Percentiles rank a stretch among this genome's conserved stretches.
Evolutionary conservation across 495 filamentous ascomycete genomes (phyloP).

Genomic region (Talaromyces ruber): DNA sequence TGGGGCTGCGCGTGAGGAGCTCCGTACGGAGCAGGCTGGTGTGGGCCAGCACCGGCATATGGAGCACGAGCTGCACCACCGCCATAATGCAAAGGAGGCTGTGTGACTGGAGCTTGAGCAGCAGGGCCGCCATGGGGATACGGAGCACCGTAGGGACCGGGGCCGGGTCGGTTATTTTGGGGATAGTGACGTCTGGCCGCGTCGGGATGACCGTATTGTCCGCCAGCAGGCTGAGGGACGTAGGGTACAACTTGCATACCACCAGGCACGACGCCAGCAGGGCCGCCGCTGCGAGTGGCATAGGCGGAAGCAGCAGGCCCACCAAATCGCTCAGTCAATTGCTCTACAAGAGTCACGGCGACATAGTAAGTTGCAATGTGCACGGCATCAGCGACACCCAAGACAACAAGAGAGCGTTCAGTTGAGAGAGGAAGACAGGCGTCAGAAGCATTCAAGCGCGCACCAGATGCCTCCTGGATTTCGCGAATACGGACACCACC

Average conservation of each 20-base stretch:
- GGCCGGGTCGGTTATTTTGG: conserved; percentile 55
- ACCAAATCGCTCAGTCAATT: conserved; percentile 91
- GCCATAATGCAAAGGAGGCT: conserved; percentile 65
- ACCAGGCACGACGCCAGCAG: conserved; percentile 84
- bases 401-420: conserved; percentile 91
- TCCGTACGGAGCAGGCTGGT: conserved; percentile 58
- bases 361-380: conserved; percentile 99
- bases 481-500: conserved; percentile 90
- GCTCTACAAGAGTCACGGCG: conserved; percentile 89
- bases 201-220: conserved; percentile 86
- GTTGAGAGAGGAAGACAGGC: conserved; percentile 87
- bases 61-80: conserved; percentile 55
- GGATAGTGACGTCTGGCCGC: conserved; percentile 64
- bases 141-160: conserved; percentile 60
- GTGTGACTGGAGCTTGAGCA: conserved; percentile 54
- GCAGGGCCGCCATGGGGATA: conserved; percentile 59
- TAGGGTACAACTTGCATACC: conserved; percentile 98
- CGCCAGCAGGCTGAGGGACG: conserved; percentile 81
- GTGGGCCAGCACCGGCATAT: conserved; percentile 69
- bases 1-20: conserved; percentile 51
- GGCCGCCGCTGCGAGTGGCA: conserved; percentile 87
- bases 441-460: conserved; percentile 93
- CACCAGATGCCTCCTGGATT: conserved; percentile 95
- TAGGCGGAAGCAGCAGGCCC: conserved; percentile 95
- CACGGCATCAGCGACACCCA: conserved; percentile 86